phyloP scores from a whole-genome alignment of 108 stramenopile species.

The Cyclotella kingstonii region DNA sequence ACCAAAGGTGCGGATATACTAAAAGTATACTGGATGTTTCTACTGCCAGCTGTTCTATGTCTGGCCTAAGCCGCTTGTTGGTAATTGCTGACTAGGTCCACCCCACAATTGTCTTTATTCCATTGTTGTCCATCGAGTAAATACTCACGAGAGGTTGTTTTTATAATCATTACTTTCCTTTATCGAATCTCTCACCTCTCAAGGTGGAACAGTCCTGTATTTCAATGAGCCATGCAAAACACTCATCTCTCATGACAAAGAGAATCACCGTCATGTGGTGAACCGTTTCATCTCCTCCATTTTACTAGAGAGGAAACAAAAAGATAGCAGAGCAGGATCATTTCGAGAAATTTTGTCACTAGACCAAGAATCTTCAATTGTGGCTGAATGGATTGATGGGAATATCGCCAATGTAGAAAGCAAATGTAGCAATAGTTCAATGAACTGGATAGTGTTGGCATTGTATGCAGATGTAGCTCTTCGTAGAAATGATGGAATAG shows the following conservation, averaged over 20 bases:
- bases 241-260: constrained; percentile 5
- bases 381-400: constrained; percentile 39
- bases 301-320: constrained; percentile 24
- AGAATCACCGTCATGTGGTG: constrained; percentile 19
- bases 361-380: constrained; percentile 4
- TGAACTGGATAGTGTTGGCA: constrained; percentile 35
- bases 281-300: constrained; percentile 31
- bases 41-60: background rate
- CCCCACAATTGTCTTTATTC: background rate
- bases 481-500: constrained; percentile 29
- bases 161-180: background rate
- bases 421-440: background rate
- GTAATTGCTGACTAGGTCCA: background rate
- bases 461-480: constrained; percentile 37
- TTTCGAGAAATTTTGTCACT: constrained; percentile 28
- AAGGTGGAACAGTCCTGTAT: constrained; percentile 41
- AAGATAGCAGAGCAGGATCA: constrained; percentile 3
- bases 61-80: background rate
- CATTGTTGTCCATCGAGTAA: background rate
- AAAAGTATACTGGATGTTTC: background rate
- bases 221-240: constrained; percentile 27
- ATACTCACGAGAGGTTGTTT: background rate
- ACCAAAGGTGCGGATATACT: constrained; percentile 51
- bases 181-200: too few species aligned
- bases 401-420: background rate